A percentile compares a stretch with the other conserved stretches of the same genome.
These are phyloP conservation scores for Chaetomium cochliodes DNA, from an alignment of 495 filamentous ascomycete species.

Conservation along the genomic window DNA sequence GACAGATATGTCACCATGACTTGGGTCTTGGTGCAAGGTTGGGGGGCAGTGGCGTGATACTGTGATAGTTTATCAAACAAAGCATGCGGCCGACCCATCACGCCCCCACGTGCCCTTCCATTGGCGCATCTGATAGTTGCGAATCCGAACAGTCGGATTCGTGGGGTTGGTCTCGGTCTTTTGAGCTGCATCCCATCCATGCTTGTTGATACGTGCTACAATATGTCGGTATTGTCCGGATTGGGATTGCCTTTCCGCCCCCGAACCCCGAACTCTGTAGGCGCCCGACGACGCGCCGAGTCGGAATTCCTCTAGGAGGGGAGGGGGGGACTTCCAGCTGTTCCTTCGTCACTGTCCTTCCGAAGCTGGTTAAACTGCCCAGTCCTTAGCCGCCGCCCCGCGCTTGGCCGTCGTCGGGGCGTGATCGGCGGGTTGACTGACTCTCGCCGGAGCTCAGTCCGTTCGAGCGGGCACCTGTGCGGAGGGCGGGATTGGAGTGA, in stretches of 20 bases:
- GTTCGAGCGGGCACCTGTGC: neutral
- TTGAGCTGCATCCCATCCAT: too few relatives aligned
- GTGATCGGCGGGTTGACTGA: neutral
- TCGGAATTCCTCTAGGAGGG: too few relatives aligned
- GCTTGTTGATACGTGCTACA: too few relatives aligned
- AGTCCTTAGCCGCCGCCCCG: neutral
- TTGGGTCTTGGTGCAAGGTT: neutral
- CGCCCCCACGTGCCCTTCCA: neutral
- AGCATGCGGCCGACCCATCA: neutral
- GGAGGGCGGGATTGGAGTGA: neutral
- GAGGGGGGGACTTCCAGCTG: too few relatives aligned
- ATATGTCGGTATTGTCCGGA: neutral
- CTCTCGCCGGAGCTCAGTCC: neutral
- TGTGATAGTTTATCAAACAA: neutral
- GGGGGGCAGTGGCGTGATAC: neutral
- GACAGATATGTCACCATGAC: neutral
- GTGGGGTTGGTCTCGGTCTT: neutral
- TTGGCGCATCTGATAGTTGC: neutral
- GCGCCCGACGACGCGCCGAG: too few relatives aligned
- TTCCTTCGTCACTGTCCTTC: neutral
- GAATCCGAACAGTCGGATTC: neutral
- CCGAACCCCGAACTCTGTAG: too few relatives aligned
- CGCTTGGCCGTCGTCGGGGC: neutral
- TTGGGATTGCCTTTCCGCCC: neutral
- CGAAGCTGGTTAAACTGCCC: neutral